phyloP scores from a whole-genome alignment of 2,329 filamentous ascomycete species.

The Tolypocladium sp. region DNA sequence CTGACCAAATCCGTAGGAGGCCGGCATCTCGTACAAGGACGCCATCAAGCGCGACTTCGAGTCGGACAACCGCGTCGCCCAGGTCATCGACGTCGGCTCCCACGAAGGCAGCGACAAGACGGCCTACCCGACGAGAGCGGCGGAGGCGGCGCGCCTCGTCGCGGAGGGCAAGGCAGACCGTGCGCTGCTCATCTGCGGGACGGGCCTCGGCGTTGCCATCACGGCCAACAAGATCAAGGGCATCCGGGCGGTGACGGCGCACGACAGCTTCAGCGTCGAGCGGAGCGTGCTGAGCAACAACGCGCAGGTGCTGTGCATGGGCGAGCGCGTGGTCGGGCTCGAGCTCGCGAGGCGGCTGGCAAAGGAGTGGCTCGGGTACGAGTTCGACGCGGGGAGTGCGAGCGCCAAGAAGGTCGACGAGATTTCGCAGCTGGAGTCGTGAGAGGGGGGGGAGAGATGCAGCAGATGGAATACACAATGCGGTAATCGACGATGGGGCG shows the following conservation, averaged over 20 bases:
- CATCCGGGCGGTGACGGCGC: slow-evolving; percentile 78
- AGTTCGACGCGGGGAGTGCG: slow-evolving; percentile 55
- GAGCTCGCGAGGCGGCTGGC: slow-evolving; percentile 71
- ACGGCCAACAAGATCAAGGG: slow-evolving; percentile 82
- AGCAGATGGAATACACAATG: neutral
- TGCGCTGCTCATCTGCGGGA: slow-evolving; percentile 76
- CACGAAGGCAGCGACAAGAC: slow-evolving; percentile 60
- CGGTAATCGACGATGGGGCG: neutral
- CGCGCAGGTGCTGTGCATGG: slow-evolving; percentile 80
- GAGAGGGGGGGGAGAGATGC: neutral
- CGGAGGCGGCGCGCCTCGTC: slow-evolving; percentile 58
- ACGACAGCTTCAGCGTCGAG: slow-evolving; percentile 80
- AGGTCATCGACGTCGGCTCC: slow-evolving; percentile 68
- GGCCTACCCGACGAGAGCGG: slow-evolving; percentile 72
- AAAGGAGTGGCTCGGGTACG: slow-evolving; percentile 76
- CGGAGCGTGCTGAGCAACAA: slow-evolving; percentile 74
- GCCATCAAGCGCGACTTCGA: slow-evolving; percentile 66
- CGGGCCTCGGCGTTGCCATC: slow-evolving; percentile 79
- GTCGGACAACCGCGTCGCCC: slow-evolving; percentile 54
- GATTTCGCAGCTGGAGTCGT: slow-evolving; percentile 28
- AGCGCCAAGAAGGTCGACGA: slow-evolving; percentile 36
- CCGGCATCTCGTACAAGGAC: slow-evolving; percentile 70
- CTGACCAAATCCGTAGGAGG: slow-evolving; percentile 37
- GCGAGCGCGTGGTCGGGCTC: slow-evolving; percentile 72
- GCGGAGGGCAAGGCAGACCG: slow-evolving; percentile 60